Evolutionary conservation across 495 filamentous ascomycete species (phyloP), one percentile per base, ranked within the genome.

Genomic region (Choiromyces venosus): DNA sequence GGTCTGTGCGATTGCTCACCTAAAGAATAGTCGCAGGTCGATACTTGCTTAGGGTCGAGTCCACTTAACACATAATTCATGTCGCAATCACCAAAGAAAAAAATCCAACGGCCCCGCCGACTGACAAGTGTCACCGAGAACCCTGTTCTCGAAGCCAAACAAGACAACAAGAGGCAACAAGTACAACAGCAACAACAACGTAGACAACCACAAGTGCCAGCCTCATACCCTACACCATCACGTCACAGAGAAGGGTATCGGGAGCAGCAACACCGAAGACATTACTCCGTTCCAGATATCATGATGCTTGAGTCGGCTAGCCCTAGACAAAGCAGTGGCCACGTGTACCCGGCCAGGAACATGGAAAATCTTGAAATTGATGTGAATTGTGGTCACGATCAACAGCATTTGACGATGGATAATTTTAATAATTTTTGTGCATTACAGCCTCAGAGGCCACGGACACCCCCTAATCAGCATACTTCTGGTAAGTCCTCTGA

Each of bases 271-370:
- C 79, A 81, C 69, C 77, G 79, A 69, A 68, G 79, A 68, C 76
- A 81, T 44, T 70, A 74, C 29, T 77, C 79, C 14, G 69, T 78
- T 42, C 79, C 79, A 19, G 79, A 73, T 66, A 69, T 80, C 68
- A 72, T 81, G 79, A 74, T 74, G 67, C 74, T 79, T 69, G 74
- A 70, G 52, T 80, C 78, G 77, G 78, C 78, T 72, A 70, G 66
- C 75, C 61, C 75, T 74, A 70, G 70, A 75, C 72, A 69, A 71
- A 74, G 76, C 39, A 73, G 69, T 42, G 61, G 72, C 77, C 73
- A 46, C 67, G 66, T 40, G 71, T 77, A 75, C 74, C 65, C 75
- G 46, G 35, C 66, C 65, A 79, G 69, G 52, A 37, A 66, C 61
- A n/a, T 74, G 40, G 78, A 71, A 40, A 52, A 65, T 68, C 73